Conservation (phyloP, 352 stramenopile genomes). For the Pythium apleroticum region DNA sequence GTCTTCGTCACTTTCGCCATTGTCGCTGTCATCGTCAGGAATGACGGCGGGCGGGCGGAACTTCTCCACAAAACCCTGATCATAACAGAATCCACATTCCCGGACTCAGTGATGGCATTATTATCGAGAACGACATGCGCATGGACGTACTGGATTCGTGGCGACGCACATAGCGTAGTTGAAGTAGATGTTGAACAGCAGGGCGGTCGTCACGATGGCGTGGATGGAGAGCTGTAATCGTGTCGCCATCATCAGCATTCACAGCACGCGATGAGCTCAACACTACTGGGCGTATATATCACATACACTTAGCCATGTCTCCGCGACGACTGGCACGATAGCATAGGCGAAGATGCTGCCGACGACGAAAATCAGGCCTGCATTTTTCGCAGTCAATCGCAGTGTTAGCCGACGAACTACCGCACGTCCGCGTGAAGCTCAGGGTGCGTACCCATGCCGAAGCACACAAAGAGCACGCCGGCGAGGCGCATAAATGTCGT, state of each 20-base stretch:
- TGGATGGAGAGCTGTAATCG: conserved; percentile 10
- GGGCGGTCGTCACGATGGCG: conserved; percentile 6
- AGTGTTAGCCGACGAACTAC: neutral
- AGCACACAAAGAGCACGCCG: conserved; percentile 21
- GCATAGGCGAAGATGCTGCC: conserved; percentile 30
- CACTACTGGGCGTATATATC: neutral
- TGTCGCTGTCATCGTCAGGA: neutral
- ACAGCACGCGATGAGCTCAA: too few relatives aligned
- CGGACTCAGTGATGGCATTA: neutral
- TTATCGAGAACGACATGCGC: neutral
- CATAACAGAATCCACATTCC: neutral
- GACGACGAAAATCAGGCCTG: conserved; percentile 31
- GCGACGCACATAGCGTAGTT: conserved; percentile 43
- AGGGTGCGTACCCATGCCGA: conserved; percentile 27
- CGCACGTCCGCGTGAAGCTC: neutral
- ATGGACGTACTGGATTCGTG: conserved; percentile 32
- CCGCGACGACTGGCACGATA: conserved; percentile 25
- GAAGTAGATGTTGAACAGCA: conserved; percentile 39
- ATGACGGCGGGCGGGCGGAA: neutral
- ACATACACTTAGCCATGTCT: conserved; percentile 6
- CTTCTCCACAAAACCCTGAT: conserved; percentile 20
- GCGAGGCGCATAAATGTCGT: conserved; percentile 26
- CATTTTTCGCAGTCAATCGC: neutral
- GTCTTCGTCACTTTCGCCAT: conserved; percentile 18
- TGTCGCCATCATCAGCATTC: neutral